Evolutionary conservation across 2,329 filamentous ascomycete species (phyloP), one percentile per base, ranked within the genome.

Genomic region (Gliomastix tumulicola): DNA sequence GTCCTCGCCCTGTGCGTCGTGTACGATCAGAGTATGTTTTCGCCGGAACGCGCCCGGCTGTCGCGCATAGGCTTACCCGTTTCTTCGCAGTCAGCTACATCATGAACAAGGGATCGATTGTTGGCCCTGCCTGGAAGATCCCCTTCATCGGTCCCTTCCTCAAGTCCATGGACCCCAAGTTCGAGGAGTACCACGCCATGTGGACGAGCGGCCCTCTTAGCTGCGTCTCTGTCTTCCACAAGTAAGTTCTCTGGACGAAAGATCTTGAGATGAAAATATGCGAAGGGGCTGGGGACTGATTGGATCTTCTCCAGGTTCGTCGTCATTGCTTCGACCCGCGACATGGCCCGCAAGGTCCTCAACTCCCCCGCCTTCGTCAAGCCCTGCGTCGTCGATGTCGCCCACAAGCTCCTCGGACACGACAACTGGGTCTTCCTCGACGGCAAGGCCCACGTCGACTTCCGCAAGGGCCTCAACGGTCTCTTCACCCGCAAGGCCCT

Each of bases 161-260:
- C 39, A 71, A 96, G 56, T 95, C 88, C 20, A 71, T 97, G 51
- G 82, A 94, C 60, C 92, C 92, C 40, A 87, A 90, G 54, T 97
- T 96, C 59, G 79, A 83, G 42, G 78, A 89, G 54, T 98, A 98
- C 68, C 76, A 89, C 59, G 82, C 74, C 42, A 96, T 97, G 72
- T 98, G 92, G 92, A 62, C 74, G 51, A 94, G 88, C 55, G 92
- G 86, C 32, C 82, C 86, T 33, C 71, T 98, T 49, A 96, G 89
- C 71, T 98, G 92, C 56, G 92, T 98, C 43, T 96, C 89, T 3
- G 88, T 98, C 53, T 98, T 98, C 70, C 92, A 98, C 79, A 98
- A 97, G 88, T 94, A 76, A 49, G 79, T 40, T 22, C 13, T 17
- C 10, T 11, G 10, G n/a, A n/a, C n/a, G n/a, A n/a, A n/a, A n/a